Evolutionary conservation across 805 yeast species (phyloP), one percentile per base, ranked within the genome.

Genomic region (Saccharomycopsis capsularis): DNA sequence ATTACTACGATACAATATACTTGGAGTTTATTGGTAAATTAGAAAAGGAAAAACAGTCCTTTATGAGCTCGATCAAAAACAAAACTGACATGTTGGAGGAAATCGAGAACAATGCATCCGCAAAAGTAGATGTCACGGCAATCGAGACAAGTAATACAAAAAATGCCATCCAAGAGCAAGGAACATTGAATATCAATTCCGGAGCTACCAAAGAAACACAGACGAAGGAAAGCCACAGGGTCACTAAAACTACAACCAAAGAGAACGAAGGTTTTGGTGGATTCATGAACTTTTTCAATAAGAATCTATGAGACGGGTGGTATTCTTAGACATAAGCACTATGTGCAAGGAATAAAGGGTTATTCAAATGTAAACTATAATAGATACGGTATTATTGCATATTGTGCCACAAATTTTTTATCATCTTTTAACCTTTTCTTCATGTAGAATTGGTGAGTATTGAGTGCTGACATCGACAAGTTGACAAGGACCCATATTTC

Each of bases 341-440:
- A n/a, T n/a, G n/a, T n/a, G n/a, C n/a, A n/a, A n/a, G n/a, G n/a
- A n/a, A n/a, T 32, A 3, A 18, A 35, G 38, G 11, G 15, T 15
- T 7, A 7, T 42, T 13, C 40, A n/a, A n/a, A n/a, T n/a, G n/a
- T n/a, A n/a, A n/a, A n/a, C n/a, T 44, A 51, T 24, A 51, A 30
- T 13, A 51, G 21, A 38, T 25, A 51, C 18, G 55, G 55, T 19
- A 51, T 44, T 3, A 51, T 46, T 11, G 52, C 55, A 35, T 45
- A 36, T 22, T 40, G 47, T n/a, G 55, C 49, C 7, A 45, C 29
- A 29, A 36, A 40, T 15, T 6, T 25, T 39, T 19, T 39, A 3
- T 40, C n/a, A 23, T 44, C 39, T 34, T 45, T 18, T 3, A 4
- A 23, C 27, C 41, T 22, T 11, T 35, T 2, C 13, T 25, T 25